These are phyloP conservation scores for Centaurea solstitialis DNA, from an alignment of 129 eudicot species.

Conservation along the genomic window DNA sequence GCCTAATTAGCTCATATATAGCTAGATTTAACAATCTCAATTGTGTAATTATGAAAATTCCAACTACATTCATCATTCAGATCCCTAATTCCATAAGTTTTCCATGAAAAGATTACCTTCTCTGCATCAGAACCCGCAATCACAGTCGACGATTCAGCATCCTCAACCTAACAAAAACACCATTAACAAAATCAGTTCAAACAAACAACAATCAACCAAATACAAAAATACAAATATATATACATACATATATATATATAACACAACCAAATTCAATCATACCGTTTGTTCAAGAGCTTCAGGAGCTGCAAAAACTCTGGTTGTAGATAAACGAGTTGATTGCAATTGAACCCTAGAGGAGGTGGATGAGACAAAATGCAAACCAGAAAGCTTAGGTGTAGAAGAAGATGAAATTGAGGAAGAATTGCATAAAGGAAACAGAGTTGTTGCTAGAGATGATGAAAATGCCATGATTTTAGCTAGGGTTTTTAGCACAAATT, in stretches of 20 bases:
- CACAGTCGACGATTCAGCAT: conserved; percentile 26
- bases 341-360: conserved; percentile 25
- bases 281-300: conserved; percentile 55
- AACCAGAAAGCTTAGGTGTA: conserved; percentile 38
- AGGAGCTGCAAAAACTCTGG: conserved; percentile 50
- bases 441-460: conserved; percentile 48
- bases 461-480: conserved; percentile 57
- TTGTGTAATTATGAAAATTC: neutral
- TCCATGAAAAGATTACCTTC: conserved; percentile 17
- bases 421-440: conserved; percentile 53
- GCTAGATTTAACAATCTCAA: neutral
- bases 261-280: neutral
- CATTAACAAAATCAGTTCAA: neutral
- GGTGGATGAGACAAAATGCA: conserved; percentile 29
- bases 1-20: neutral
- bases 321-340: conserved; percentile 29
- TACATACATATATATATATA: no score
- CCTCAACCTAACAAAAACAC: conserved; percentile 17
- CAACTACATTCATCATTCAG: conserved; percentile 5
- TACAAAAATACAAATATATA: neutral
- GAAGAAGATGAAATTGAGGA: conserved; percentile 52
- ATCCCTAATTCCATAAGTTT: conserved; percentile 15
- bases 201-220: neutral
- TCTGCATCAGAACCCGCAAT: conserved; percentile 27
- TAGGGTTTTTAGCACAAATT: neutral